Base-by-base conservation (phyloP, 1,139 yeast species). In the Candida buenavistaensis region DNA sequence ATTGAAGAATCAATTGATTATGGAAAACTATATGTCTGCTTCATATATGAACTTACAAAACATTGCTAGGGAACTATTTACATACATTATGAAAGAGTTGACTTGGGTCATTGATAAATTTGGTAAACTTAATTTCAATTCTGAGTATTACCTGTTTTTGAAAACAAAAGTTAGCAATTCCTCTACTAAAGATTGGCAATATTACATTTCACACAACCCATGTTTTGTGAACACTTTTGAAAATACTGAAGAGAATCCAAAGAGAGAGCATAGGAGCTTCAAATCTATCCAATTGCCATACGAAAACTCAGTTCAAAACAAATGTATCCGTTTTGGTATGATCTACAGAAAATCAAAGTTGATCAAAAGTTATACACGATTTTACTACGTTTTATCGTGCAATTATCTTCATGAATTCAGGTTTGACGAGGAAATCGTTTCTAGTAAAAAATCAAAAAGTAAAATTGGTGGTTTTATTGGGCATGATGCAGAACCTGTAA, bases 351-450 rank as follows among this genome's bases (percentile, higher is more conserved):
- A 70, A 44, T 65, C 64, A 36, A 70, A 66, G 45, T 43, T 70
- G 22, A 51, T 69, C 44, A 70, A 70, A 44, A 67, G 61, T 35
- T 70, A 70, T 42, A 64, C 57, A 28, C 48, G 68, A 11, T 55
- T 48, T 46, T 68, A 61, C 45, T 69, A 67, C 38, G 56, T 70
- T 15, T 59, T 70, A 45, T 65, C 74, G 2, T 65, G 75, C 46
- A 70, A 69, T 47, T 70, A 64, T 41, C 51, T 70, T 21, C 76
- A 70, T 44, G 75, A 70, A 47, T 70, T 68, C 49, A 62, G 57
- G 39, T 52, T 65, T 32, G 74, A 67, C 26, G 47, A 47, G 13
- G 57, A 57, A 21, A 48, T 38, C 14, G 32, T 35, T 1, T 17
- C 23, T 9, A 11, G 27, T 13, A 40, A 36, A 14, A 37, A 33